phyloP scores from a whole-genome alignment of 306 rosid genomes.

The Trichosanthes truncata region DNA sequence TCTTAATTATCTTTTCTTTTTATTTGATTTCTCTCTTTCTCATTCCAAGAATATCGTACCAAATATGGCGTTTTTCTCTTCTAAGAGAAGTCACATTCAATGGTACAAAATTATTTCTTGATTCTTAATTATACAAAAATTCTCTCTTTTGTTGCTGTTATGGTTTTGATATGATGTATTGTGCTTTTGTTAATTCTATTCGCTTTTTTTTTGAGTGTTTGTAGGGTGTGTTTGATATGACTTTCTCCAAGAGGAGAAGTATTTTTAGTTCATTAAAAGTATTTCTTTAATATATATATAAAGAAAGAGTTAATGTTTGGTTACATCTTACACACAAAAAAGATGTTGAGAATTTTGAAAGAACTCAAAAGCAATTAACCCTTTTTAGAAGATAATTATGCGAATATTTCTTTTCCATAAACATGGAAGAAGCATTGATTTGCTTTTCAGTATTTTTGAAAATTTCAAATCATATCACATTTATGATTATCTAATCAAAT shows the following conservation, averaged over 20 bases:
- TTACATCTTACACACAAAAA: too few relatives aligned
- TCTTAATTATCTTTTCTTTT: background rate
- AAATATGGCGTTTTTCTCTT: background rate
- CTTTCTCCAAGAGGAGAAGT: background rate
- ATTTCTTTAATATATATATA: background rate
- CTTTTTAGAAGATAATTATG: too few relatives aligned
- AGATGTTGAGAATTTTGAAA: too few relatives aligned
- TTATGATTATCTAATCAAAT: too few relatives aligned
- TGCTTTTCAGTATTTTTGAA: too few relatives aligned
- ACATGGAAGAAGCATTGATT: too few relatives aligned
- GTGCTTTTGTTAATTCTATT: background rate
- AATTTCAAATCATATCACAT: too few relatives aligned
- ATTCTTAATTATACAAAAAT: background rate
- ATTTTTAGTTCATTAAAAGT: background rate
- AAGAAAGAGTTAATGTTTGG: too few relatives aligned
- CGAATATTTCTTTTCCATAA: too few relatives aligned
- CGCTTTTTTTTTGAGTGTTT: background rate
- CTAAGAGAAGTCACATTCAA: background rate
- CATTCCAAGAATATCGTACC: background rate
- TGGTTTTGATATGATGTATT: background rate
- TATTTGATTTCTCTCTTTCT: background rate
- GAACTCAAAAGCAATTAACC: too few relatives aligned
- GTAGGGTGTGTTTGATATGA: background rate
- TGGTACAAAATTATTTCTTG: background rate
- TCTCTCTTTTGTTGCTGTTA: background rate